A percentile compares a stretch with the other conserved stretches of the same genome.
Evolutionary conservation across 768 basidiomycete species (phyloP).

Genomic region (Gloeophyllum trabeum): DNA sequence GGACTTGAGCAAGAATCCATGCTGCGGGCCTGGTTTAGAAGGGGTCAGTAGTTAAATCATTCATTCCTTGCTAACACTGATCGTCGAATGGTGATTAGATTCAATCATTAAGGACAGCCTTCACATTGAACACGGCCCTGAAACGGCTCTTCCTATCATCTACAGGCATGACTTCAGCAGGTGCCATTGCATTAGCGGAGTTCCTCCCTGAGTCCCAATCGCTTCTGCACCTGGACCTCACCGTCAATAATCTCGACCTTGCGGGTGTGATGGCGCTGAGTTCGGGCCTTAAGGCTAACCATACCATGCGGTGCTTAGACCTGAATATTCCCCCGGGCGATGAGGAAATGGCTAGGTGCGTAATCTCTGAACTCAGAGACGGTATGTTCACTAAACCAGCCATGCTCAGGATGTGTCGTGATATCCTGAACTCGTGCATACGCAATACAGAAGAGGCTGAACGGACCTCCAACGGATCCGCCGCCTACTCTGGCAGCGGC

Average conservation of each 20-base stretch:
- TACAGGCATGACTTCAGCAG: slow-evolving; percentile 67
- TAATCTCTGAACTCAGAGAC: slow-evolving; percentile 3
- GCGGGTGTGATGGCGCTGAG: slow-evolving; percentile 91
- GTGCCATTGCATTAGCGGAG: slow-evolving; percentile 92
- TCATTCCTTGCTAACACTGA: background rate
- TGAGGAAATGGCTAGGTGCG: slow-evolving; percentile 64
- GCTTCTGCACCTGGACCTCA: slow-evolving; percentile 86
- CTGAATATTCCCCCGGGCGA: slow-evolving; percentile 82
- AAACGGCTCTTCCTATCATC: slow-evolving; percentile 88
- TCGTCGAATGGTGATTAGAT: slow-evolving; percentile 32
- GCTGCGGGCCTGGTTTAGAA: slow-evolving; percentile 80
- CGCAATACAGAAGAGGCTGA: slow-evolving; percentile 90
- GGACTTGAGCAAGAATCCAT: slow-evolving; percentile 88
- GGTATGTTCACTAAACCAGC: slow-evolving; percentile 1
- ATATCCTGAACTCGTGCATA: slow-evolving; percentile 84
- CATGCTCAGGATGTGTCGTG: slow-evolving; percentile 56
- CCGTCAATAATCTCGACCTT: slow-evolving; percentile 70
- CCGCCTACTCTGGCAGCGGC: slow-evolving; percentile 24
- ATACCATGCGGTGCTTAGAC: slow-evolving; percentile 85
- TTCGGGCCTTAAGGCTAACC: slow-evolving; percentile 75
- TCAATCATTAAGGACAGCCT: slow-evolving; percentile 82
- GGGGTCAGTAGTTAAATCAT: slow-evolving; percentile 46
- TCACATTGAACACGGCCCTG: slow-evolving; percentile 84
- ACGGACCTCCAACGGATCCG: slow-evolving; percentile 12
- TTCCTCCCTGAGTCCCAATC: slow-evolving; percentile 87